Evolutionary conservation across 169 alveolate species (phyloP).

Genomic region (Perkinsus olseni): DNA sequence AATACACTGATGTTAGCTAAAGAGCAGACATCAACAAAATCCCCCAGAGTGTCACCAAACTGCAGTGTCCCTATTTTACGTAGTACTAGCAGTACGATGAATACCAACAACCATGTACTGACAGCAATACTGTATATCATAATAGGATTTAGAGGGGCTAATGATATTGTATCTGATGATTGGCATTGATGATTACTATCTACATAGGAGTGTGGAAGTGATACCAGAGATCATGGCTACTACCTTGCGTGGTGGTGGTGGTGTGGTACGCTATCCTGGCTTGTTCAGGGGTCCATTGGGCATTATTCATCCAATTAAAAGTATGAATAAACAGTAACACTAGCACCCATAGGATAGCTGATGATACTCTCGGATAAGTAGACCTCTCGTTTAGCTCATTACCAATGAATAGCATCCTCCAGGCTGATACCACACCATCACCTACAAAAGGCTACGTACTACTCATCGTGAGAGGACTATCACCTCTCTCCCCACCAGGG

Average conservation of each 20-base stretch:
- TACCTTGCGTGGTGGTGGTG: not conserved
- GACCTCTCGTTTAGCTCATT: not conserved
- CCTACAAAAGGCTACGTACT: not conserved
- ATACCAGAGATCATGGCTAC: not conserved
- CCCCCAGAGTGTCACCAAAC: not conserved
- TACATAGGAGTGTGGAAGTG: no score
- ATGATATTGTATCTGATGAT: not conserved
- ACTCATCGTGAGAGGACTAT: no score
- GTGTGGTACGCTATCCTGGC: not conserved
- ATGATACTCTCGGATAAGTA: not conserved
- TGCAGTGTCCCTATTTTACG: not conserved
- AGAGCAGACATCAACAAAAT: not conserved
- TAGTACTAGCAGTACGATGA: not conserved
- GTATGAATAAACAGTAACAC: not conserved
- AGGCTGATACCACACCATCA: not conserved
- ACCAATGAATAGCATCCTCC: not conserved
- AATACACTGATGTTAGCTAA: not conserved
- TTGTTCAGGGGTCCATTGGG: not conserved
- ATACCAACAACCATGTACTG: not conserved
- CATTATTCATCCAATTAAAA: not conserved
- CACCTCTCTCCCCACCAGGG: not conserved
- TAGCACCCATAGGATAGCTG: not conserved
- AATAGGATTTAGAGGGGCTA: not conserved
- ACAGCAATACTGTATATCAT: not conserved
- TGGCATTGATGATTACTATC: no score